Conservation (phyloP, 768 basidiomycete species). For the Daedalea quercina region DNA sequence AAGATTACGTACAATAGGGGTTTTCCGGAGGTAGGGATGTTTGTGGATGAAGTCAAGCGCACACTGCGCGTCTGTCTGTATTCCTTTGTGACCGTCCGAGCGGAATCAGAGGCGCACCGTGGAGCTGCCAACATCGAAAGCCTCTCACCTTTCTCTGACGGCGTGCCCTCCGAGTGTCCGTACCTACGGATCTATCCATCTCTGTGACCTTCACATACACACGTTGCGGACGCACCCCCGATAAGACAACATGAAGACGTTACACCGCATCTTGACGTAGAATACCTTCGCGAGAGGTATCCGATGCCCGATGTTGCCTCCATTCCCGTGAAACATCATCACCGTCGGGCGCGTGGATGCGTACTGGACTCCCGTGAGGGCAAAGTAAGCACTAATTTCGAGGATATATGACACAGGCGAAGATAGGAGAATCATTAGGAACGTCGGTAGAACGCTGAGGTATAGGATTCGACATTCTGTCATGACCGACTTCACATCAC, state of each 20-base stretch:
- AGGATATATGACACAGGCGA: background rate
- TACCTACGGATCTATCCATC: slow-evolving; percentile 44
- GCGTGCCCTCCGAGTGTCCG: slow-evolving; percentile 79
- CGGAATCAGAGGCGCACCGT: background rate
- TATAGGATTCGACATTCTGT: too few relatives aligned
- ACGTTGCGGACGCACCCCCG: slow-evolving; percentile 56
- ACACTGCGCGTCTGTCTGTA: slow-evolving; percentile 82
- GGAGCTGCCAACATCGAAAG: background rate
- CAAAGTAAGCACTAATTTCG: background rate
- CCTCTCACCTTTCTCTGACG: slow-evolving; percentile 70
- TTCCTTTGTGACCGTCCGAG: slow-evolving; percentile 35
- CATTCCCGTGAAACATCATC: slow-evolving; percentile 91
- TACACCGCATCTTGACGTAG: slow-evolving; percentile 77
- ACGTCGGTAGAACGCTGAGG: too few relatives aligned
- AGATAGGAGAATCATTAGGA: too few relatives aligned
- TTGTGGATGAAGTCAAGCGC: slow-evolving; percentile 65
- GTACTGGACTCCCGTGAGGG: slow-evolving; percentile 23
- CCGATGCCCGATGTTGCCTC: slow-evolving; percentile 83
- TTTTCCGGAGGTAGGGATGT: slow-evolving; percentile 58
- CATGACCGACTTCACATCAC: too few relatives aligned
- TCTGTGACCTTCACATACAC: background rate
- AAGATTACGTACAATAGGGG: slow-evolving; percentile 50
- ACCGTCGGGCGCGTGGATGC: slow-evolving; percentile 67
- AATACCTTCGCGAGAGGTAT: slow-evolving; percentile 85
- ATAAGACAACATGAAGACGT: slow-evolving; percentile 92